Evolutionary conservation across 495 filamentous ascomycete genomes (phyloP), one percentile per base, ranked within the genome.

Genomic region (Penicillium roqueforti): DNA sequence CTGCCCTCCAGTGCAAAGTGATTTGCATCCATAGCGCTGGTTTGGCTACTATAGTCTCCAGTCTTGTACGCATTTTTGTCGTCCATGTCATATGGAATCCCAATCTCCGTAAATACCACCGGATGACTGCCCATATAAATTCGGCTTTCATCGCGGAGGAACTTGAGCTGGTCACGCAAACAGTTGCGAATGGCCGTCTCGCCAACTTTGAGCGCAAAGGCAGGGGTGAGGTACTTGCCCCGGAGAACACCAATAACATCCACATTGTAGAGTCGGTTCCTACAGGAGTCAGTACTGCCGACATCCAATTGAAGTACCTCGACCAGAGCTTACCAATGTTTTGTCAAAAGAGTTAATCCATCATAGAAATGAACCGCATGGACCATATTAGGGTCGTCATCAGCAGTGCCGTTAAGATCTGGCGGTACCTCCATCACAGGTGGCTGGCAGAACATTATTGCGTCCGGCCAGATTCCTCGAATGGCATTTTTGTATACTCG

Each of bases 31-130:
- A 97, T 91, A 18, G 93, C 95, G 10, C 87, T 85, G 28, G 85
- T 88, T 62, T 98, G 93, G 57, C 89, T 96, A 49, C 88, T 86
- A 63, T 95, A 99, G 61, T 99, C 87, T 3, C 93, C 93, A n/a
- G 91, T 95, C 66, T 88, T 87, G 69, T 99, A 99, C 1, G 93
- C 93, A 57, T 91, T 72, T 69, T 96, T 88, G 52, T 95, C 83
- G 62, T 99, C 92, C 93, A 99, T 99, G 68, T 99, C 95, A 64
- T 96, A 99, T 0, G 93, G 93, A 55, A 97, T 96, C 22, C 93
- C 93, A 60, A 97, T 96, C 62, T 99, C 93, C 1, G 89, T 95
- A 66, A 96, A 87, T 10, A 98, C 73, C 59, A 92, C 87, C 1
- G 93, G 93, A 58, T 95, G 93, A 31, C 86, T 81, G 14, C 93